Evolutionary conservation across 1,284 basidiomycete species (phyloP), one percentile per base, ranked within the genome.

Genomic region (Pascua sp.): DNA sequence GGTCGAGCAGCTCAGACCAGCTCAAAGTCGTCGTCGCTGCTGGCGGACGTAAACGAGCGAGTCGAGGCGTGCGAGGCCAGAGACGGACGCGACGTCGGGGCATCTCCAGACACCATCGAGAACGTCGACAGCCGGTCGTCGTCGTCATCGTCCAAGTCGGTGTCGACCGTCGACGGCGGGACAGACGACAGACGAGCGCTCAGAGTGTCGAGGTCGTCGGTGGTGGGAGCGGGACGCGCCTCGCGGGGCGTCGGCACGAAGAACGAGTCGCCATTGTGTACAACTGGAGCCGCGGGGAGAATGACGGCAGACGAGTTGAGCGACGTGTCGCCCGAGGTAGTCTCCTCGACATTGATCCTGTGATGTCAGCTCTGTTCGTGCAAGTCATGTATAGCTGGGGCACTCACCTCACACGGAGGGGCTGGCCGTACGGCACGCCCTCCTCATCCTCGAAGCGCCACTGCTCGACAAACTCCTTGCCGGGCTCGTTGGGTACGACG

Each of bases 381-480:
- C 37, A 4, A 39, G 16, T 39, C 40, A 15, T 46, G 2, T 36
- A 47, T 51, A 56, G 54, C 47, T 32, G 24, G 24, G 49, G n/a
- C 16, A 56, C 70, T 63, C 43, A 69, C 70, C 69, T 62, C 4
- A 76, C 50, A 17, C 70, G 57, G 5, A 76, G 62, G 1, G 71
- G 71, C 58, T 76, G 70, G 13, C 73, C 73, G 56, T 74, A 74
- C n/a, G 53, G 56, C 7, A 60, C 56, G 5, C 73, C 72, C 1
- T 67, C 55, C 16, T 68, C 71, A 56, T 76, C 73, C 50, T 70
- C 68, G 54, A 74, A 71, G 43, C 67, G 63, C 73, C 73, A 76
- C 17, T 62, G 53, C 55, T 70, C 73, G 7, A 65, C 42, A n/a
- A 76, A 57, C 55, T 72, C 68, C 51, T 66, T 51, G 3, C 72